A percentile compares a stretch with the other conserved stretches of the same genome.
Evolutionary conservation across 1,139 yeast species (phyloP).

Genomic region (Fermentozyma sake): DNA sequence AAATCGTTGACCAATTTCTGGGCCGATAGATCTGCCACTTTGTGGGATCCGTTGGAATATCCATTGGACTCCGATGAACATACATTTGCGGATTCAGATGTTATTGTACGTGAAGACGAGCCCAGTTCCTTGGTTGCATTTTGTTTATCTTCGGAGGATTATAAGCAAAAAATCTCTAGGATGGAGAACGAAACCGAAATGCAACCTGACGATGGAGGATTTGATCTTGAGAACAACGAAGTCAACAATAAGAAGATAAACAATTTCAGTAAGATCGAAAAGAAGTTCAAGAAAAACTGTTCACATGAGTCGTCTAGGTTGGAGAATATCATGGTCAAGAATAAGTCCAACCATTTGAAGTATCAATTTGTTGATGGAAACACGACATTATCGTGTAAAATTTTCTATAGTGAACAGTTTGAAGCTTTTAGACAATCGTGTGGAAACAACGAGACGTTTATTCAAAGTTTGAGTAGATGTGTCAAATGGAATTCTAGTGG

Average conservation of each 20-base stretch:
- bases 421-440: slow-evolving; percentile 88
- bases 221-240: slow-evolving; percentile 19
- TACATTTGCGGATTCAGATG: slow-evolving; percentile 89
- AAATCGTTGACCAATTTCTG: slow-evolving; percentile 87
- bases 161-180: slow-evolving; percentile 55
- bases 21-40: slow-evolving; percentile 95
- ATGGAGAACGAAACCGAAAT: slow-evolving; percentile 26
- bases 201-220: slow-evolving; percentile 9
- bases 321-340: slow-evolving; percentile 72
- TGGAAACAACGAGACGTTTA: slow-evolving; percentile 69
- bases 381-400: slow-evolving; percentile 82
- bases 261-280: slow-evolving; percentile 40
- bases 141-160: slow-evolving; percentile 82
- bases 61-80: slow-evolving; percentile 83
- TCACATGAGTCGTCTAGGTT: slow-evolving; percentile 26
- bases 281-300: slow-evolving; percentile 37
- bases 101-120: slow-evolving; percentile 93
- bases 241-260: slow-evolving; percentile 31
- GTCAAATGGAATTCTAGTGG: slow-evolving; percentile 95
- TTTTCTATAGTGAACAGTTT: slow-evolving; percentile 93
- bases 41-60: slow-evolving; percentile 90
- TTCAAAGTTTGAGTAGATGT: slow-evolving; percentile 89
- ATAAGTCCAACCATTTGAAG: slow-evolving; percentile 83
- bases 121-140: slow-evolving; percentile 94
- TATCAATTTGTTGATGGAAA: slow-evolving; percentile 87